Percentiles rank a stretch among this genome's conserved stretches.
Evolutionary conservation across 1,284 basidiomycete genomes (phyloP).

Genomic region (Ceratobasidium theobromae): DNA sequence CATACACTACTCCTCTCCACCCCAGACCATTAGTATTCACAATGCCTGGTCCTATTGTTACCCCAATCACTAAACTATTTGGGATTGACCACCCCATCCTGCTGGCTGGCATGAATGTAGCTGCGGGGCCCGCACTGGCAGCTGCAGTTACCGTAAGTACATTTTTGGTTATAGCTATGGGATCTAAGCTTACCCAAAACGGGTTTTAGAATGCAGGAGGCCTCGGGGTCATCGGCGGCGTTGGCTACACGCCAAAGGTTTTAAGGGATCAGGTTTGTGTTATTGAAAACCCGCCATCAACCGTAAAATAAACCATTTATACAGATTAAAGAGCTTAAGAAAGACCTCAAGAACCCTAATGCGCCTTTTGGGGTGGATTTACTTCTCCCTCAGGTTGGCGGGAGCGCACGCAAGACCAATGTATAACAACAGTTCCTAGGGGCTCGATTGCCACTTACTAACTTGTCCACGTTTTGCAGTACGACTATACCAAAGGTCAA

Average conservation of each 20-base stretch:
- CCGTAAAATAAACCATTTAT: conserved; percentile 11
- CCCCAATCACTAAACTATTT: conserved; percentile 81
- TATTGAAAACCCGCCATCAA: conserved; percentile 30
- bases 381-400: conserved; percentile 78
- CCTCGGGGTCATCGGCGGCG: conserved; percentile 83
- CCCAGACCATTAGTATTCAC: background rate
- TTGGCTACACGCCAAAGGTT: conserved; percentile 76
- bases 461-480: conserved; percentile 47
- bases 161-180: background rate
- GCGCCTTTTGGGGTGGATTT: conserved; percentile 86
- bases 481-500: conserved; percentile 78
- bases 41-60: conserved; percentile 44
- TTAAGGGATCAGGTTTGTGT: conserved; percentile 62
- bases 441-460: conserved; percentile 25
- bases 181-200: no score
- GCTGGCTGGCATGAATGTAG: conserved; percentile 82
- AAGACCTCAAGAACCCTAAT: conserved; percentile 63
- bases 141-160: conserved; percentile 67
- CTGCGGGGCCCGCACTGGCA: conserved; percentile 80
- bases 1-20: background rate
- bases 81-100: conserved; percentile 84
- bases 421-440: conserved; percentile 45
- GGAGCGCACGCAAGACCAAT: conserved; percentile 80
- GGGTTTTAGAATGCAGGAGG: conserved; percentile 70
- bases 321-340: conserved; percentile 74